phyloP scores from a whole-genome alignment of 208 protist species.

The Hexamita inflata region DNA sequence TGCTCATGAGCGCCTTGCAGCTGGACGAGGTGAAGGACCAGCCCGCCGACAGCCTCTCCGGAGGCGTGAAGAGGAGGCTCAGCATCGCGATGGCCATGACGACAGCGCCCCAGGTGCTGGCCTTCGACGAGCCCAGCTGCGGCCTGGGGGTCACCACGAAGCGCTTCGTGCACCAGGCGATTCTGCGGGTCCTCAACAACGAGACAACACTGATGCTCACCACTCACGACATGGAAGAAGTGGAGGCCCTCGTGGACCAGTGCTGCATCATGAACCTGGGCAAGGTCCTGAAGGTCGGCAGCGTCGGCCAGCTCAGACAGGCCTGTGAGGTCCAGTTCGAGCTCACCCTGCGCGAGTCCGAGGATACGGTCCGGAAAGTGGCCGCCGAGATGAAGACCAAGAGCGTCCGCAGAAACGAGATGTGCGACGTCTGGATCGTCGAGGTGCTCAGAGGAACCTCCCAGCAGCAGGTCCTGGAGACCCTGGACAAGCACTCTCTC shows the following conservation, averaged over 20 bases:
- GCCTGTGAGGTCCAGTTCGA: too few species aligned
- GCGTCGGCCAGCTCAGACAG: too few species aligned
- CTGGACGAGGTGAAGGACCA: not conserved
- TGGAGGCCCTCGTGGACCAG: not conserved
- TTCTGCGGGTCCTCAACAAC: not conserved
- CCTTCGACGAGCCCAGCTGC: not conserved
- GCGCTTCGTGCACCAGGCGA: not conserved
- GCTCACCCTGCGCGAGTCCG: too few species aligned
- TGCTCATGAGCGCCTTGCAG: not conserved
- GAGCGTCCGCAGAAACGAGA: too few species aligned
- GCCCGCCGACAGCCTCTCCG: not conserved
- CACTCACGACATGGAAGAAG: constrained; percentile 23
- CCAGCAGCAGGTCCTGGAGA: too few species aligned
- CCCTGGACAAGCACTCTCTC: too few species aligned
- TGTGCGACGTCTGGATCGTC: too few species aligned
- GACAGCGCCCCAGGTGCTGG: not conserved
- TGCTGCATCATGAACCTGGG: constrained; percentile 18
- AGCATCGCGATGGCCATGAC: not conserved
- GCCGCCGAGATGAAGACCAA: too few species aligned
- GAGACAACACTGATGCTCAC: constrained; percentile 1
- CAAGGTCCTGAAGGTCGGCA: too few species aligned
- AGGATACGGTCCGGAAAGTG: too few species aligned
- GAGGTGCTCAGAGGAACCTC: too few species aligned
- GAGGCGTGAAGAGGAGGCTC: not conserved
- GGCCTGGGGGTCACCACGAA: not conserved